Percentiles rank a stretch among this genome's conserved stretches.
phyloP scores from a whole-genome alignment of 108 stramenopile species.

The Cyclotella baltica region DNA sequence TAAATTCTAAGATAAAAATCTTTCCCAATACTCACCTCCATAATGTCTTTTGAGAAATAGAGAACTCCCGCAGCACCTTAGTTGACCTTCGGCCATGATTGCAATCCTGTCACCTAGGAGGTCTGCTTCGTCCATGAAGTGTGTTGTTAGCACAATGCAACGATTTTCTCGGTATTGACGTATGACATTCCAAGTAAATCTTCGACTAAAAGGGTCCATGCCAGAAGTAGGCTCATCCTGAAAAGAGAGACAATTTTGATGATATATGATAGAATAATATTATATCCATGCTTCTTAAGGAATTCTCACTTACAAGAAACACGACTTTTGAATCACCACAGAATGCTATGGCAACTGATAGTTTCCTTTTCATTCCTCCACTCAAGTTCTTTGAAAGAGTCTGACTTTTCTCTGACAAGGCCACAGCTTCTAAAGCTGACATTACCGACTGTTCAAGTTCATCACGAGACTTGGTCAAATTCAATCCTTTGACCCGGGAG shows the following conservation, averaged over 20 bases:
- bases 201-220: conserved; percentile 92
- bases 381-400: conserved; percentile 79
- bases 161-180: conserved; percentile 77
- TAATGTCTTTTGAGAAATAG: conserved; percentile 94
- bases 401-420: conserved; percentile 74
- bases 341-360: conserved; percentile 90
- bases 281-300: too few relatives aligned
- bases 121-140: conserved; percentile 98
- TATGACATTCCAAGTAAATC: conserved; percentile 90
- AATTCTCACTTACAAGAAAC: conserved; percentile 47
- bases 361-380: conserved; percentile 91
- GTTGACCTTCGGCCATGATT: conserved; percentile 94
- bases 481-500: conserved; percentile 80
- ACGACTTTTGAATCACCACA: conserved; percentile 82
- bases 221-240: conserved; percentile 84
- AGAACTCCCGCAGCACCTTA: conserved; percentile 87
- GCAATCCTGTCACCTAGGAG: conserved; percentile 93
- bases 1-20: background rate
- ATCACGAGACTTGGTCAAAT: conserved; percentile 49
- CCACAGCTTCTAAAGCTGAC: conserved; percentile 79
- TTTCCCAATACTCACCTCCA: conserved; percentile 56
- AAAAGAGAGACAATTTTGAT: too few relatives aligned
- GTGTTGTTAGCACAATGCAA: conserved; percentile 95
- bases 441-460: conserved; percentile 70
- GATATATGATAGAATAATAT: too few relatives aligned